Conservation (phyloP, 2,329 filamentous ascomycete species). For the Aspergillus sp. region DNA sequence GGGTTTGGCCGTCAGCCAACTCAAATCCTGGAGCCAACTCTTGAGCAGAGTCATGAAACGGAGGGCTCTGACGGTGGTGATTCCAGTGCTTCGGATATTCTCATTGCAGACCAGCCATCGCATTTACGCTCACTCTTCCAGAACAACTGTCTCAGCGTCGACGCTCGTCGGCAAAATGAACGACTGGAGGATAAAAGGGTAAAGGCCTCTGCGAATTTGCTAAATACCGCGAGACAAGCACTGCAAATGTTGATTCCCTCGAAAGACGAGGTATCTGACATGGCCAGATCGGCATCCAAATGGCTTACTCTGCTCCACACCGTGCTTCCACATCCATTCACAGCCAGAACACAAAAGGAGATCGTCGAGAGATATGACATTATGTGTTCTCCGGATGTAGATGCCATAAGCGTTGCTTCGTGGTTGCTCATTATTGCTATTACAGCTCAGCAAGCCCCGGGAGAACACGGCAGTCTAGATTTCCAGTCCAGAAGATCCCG, state of each 20-base stretch:
- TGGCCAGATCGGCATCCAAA: conserved; percentile 6
- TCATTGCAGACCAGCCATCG: conserved; percentile 5
- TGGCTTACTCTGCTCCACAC: conserved; percentile 10
- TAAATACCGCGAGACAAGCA: conserved; percentile 2
- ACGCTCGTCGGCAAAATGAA: conserved; percentile 3
- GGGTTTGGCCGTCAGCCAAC: conserved; percentile 6
- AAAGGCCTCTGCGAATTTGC: conserved; percentile 5
- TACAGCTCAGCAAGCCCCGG: conserved; percentile 8
- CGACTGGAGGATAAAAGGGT: conserved; percentile 3
- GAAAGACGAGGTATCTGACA: conserved; percentile 4
- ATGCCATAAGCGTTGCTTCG: conserved; percentile 7
- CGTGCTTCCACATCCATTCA: conserved; percentile 10
- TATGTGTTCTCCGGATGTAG: conserved; percentile 8
- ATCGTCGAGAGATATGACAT: conserved; percentile 6
- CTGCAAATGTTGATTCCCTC: conserved; percentile 11
- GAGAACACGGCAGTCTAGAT: not conserved
- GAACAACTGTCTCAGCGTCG: conserved; percentile 13
- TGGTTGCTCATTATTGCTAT: conserved; percentile 12
- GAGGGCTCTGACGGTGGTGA: conserved; percentile 8
- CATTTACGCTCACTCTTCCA: conserved; percentile 13
- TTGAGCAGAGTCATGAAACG: not conserved
- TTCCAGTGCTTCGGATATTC: conserved; percentile 7
- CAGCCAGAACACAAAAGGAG: conserved; percentile 6
- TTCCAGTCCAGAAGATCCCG: not conserved
- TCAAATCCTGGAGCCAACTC: not conserved